Evolutionary conservation across 768 basidiomycete genomes (phyloP), one percentile per base, ranked within the genome.

Genomic region (Tylopilus rubrobrunneus): DNA sequence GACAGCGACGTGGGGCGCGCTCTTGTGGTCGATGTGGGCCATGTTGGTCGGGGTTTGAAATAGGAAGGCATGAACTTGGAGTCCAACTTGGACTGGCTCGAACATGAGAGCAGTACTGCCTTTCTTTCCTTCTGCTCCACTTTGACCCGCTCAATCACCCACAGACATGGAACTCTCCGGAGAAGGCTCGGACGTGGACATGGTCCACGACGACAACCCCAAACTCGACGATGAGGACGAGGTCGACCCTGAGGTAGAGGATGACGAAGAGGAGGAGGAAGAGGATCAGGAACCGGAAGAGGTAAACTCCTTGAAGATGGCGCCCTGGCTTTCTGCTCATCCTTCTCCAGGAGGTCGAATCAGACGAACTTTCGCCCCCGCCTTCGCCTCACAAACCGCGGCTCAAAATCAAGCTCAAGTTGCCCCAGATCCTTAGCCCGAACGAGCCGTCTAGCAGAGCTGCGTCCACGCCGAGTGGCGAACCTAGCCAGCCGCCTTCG

Each of bases 321-420:
- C 31, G n/a, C 34, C 28, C 10, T 2, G 10, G 10, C 8, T 21
- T 19, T 37, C 36, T 15, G 29, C 53, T 25, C 56, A 55, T 25
- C 12, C 4, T 27, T 14, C 1, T 17, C 10, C 49, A 71, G 71
- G 70, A 72, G 49, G 49, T 66, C 15, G 73, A 74, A 29, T 67
- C 63, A 5, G 72, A 73, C 40, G 72, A 71, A 14, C 62, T 63
- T 5, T 66, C 72, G 4, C 68, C 71, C 12, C 67, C 72, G n/a
- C 63, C 68, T 9, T 63, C 45, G 0, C 63, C 65, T 2, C 64
- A 67, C 29, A 69, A 74, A 61, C 76, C 79, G 4, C 73, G 77
- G 7, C 75, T 86, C 21, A 84, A 81, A 60, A 86, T 86, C 62
- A 85, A 78, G 65, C 73, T 85, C 43, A 86, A 81, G 60, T 64